Evolutionary conservation across 768 basidiomycete species (phyloP), one percentile per base, ranked within the genome.

Genomic region (Pulveroboletus sp.): DNA sequence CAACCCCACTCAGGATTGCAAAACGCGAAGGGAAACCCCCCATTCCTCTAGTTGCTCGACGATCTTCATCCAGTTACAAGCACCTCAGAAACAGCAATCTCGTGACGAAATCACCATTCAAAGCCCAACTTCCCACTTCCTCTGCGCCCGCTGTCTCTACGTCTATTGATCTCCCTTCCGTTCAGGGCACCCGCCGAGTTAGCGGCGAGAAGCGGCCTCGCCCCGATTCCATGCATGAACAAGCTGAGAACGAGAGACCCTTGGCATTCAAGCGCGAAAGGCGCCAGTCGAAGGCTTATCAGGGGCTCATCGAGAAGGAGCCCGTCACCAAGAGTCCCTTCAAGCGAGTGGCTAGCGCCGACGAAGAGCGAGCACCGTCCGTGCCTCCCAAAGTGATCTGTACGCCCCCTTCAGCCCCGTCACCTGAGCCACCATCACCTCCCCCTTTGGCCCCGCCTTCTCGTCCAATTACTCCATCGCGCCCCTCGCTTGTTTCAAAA

Each of bases 21-120:
- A 90, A 89, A 64, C 79, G 86, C 51, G 84, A 85, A n/a, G 60
- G 60, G 30, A 69, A 55, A 39, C 61, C 71, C 5, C 71, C 72
- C 18, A 76, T 71, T 40, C 72, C 80, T 39, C 66, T 70, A n/a
- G 68, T 89, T 39, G 81, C 83, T 42, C 81, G 89, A 30, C 78
- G 89, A 38, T 76, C 80, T 14, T 89, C 87, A 8, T 84, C 82
- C 37, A 89, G 86, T 67, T 92, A 84, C 70, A 84, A 79, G 56
- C 89, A 89, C 67, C 77, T 91, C 56, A 78, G 77, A 59, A 83
- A 73, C 58, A 88, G 83, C 64, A 83, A 85, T 62, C 82, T 91
- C 49, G 90, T 93, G 15, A 83, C 85, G 27, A 90, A 90, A 57
- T 93, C 90, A 10, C 89, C 89, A 9, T 93, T 93, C 73, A 87